Evolutionary conservation across 73 alveolate species (phyloP).

Genomic region (Paramecium primaurelia): DNA sequence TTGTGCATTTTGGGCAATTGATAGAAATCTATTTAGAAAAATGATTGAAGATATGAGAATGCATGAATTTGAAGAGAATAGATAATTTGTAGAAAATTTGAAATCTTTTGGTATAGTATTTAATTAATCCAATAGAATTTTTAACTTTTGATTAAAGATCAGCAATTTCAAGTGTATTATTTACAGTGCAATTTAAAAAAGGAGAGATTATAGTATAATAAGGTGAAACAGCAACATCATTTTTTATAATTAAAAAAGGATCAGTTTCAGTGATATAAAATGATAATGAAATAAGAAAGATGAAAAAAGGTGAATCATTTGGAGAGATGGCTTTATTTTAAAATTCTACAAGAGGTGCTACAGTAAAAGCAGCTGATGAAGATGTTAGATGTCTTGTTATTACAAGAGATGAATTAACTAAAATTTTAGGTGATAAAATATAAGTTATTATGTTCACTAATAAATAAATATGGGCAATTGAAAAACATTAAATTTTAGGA

Average conservation of each 20-base stretch:
- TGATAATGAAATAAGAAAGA: conserved; percentile 52
- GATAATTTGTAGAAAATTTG: conserved; percentile 37
- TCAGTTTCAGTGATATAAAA: conserved; percentile 38
- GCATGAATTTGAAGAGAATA: conserved; percentile 57
- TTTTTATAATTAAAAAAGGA: conserved; percentile 58
- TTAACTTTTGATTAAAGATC: conserved; percentile 33
- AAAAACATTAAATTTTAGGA: conserved; percentile 4
- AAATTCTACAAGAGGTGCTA: conserved; percentile 72
- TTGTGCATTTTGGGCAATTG: conserved; percentile 65
- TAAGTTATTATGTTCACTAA: conserved; percentile 40
- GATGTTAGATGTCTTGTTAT: conserved; percentile 63
- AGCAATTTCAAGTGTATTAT: conserved; percentile 19
- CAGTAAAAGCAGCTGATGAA: conserved; percentile 66
- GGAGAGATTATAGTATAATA: conserved; percentile 55
- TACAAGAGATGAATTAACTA: conserved; percentile 53
- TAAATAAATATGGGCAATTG: conserved; percentile 51
- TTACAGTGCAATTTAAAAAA: conserved; percentile 22
- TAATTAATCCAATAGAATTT: background rate
- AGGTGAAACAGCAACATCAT: conserved; percentile 61
- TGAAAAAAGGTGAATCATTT: conserved; percentile 75
- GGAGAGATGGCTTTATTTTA: conserved; percentile 77
- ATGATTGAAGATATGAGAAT: conserved; percentile 56
- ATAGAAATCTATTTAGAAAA: conserved; percentile 53
- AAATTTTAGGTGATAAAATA: conserved; percentile 52
- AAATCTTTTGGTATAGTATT: conserved; percentile 40